Conservation (phyloP, 805 yeast genomes). For the Saturnispora besseyi region DNA sequence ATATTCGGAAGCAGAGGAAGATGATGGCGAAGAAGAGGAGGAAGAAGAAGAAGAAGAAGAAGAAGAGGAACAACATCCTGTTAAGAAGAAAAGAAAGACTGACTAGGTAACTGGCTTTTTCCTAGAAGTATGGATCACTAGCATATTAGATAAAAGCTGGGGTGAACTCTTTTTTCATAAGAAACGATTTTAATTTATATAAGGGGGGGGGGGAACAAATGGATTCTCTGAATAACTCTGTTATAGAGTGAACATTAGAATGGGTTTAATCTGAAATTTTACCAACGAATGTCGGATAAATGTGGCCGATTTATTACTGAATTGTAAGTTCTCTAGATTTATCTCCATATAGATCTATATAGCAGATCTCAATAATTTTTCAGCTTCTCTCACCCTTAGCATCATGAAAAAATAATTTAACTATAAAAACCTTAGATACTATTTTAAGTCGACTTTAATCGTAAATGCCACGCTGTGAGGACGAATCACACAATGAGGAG, state of each 20-base stretch:
- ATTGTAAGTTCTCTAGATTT: no score
- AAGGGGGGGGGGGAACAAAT: no score
- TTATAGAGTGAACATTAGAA: no score
- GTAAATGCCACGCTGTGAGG: not conserved
- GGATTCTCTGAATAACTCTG: no score
- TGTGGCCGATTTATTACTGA: no score
- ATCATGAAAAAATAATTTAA: no score
- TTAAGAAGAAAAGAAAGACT: constrained; percentile 2
- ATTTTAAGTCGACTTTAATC: not conserved
- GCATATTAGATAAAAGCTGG: not conserved
- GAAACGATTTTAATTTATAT: no score
- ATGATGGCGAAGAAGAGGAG: constrained; percentile 3
- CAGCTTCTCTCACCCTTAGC: not conserved
- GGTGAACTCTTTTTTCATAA: not conserved
- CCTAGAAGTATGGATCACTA: not conserved
- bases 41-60: not conserved
- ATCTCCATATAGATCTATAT: no score
- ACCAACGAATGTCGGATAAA: no score
- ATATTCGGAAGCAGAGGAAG: not conserved
- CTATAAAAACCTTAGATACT: not conserved
- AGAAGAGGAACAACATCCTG: not conserved
- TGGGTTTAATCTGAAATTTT: no score
- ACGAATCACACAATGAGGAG: constrained; percentile 9
- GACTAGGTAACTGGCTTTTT: not conserved
- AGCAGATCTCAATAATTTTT: no score